Percentiles rank a stretch among this genome's conserved stretches.
Conservation (phyloP, 176 grass and related monocot species). For the Metroxylon sagu region DNA sequence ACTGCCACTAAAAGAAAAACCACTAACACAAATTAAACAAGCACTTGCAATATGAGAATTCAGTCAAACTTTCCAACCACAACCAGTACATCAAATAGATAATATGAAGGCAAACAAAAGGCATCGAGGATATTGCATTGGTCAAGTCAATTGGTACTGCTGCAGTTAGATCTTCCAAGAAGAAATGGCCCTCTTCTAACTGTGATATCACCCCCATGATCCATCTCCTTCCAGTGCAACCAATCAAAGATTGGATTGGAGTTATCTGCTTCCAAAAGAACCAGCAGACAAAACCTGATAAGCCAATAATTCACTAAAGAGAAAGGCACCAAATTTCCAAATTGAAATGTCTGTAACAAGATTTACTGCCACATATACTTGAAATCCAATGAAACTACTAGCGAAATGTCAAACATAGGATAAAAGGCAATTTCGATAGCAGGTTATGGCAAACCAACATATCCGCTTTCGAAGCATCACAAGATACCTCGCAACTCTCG, state of each 20-base stretch:
- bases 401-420: too few relatives aligned
- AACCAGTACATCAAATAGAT: background rate
- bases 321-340: too few relatives aligned
- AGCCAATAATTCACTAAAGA: too few relatives aligned
- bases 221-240: slow-evolving; percentile 89
- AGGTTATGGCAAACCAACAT: too few relatives aligned
- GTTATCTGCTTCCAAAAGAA: slow-evolving; percentile 54
- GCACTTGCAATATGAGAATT: too few relatives aligned
- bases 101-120: background rate
- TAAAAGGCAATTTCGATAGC: too few relatives aligned
- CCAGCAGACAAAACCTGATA: background rate
- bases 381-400: too few relatives aligned
- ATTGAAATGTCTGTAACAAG: too few relatives aligned
- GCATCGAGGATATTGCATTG: slow-evolving; percentile 76
- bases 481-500: slow-evolving; percentile 56
- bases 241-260: slow-evolving; percentile 78
- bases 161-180: slow-evolving; percentile 90
- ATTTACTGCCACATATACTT: too few relatives aligned
- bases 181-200: slow-evolving; percentile 77
- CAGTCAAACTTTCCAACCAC: background rate
- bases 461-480: too few relatives aligned
- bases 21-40: too few relatives aligned
- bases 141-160: slow-evolving; percentile 74
- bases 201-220: slow-evolving; percentile 94
- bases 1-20: too few relatives aligned